Percentiles rank a stretch among this genome's conserved stretches.
phyloP scores from a whole-genome alignment of 306 rosid genomes.

The Vicia villosa region DNA sequence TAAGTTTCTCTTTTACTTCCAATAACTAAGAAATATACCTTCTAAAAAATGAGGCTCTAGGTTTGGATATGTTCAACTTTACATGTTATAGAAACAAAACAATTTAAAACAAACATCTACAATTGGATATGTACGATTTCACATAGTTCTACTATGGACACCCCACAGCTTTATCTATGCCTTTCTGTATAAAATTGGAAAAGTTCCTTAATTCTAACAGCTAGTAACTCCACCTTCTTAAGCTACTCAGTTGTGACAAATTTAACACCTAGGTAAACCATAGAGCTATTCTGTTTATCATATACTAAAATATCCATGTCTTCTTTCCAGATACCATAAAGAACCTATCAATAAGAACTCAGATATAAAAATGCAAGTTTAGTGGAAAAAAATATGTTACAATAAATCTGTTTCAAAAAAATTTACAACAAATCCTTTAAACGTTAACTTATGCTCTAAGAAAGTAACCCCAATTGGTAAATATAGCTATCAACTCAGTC shows the following conservation, averaged over 20 bases:
- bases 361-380: constrained; percentile 1
- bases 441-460: constrained; percentile 5
- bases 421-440: not conserved
- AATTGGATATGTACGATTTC: constrained; percentile 25
- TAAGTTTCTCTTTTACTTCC: constrained; percentile 4
- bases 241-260: constrained; percentile 15
- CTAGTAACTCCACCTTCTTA: not conserved
- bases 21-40: constrained; percentile 20
- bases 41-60: constrained; percentile 13
- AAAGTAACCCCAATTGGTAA: constrained; percentile 5
- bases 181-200: constrained; percentile 8
- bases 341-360: constrained; percentile 28
- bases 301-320: constrained; percentile 18
- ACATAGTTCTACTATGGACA: constrained; percentile 10
- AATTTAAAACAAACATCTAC: constrained; percentile 6
- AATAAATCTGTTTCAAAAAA: not conserved
- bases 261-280: constrained; percentile 3
- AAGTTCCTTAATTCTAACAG: constrained; percentile 6
- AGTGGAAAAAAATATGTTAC: not conserved
- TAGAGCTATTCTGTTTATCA: constrained; percentile 6
- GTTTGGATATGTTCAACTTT: constrained; percentile 24
- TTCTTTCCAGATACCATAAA: constrained; percentile 14
- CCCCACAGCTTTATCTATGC: not conserved
- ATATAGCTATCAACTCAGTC: not conserved
- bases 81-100: constrained; percentile 22